Evolutionary conservation across 2,329 filamentous ascomycete genomes (phyloP).

Genomic region (Talaromyces albobiverticillius): DNA sequence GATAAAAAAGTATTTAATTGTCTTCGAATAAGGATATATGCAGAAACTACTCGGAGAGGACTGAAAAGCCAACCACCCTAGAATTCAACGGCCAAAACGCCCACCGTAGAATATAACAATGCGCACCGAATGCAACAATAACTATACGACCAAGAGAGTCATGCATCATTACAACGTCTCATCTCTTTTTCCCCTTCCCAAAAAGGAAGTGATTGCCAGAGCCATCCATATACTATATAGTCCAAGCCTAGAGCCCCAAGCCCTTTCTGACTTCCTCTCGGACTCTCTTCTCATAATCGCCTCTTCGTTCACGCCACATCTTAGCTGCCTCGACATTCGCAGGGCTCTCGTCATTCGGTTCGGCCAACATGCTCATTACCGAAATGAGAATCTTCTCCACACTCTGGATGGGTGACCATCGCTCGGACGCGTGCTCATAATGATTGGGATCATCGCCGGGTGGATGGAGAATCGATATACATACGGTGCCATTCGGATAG

Average conservation of each 20-base stretch:
- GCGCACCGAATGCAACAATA: slow-evolving; percentile 6
- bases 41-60: neutral
- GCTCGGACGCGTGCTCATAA: slow-evolving; percentile 93
- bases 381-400: slow-evolving; percentile 97
- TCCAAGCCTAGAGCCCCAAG: slow-evolving; percentile 63
- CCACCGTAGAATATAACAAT: neutral
- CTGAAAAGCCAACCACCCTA: neutral
- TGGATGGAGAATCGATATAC: slow-evolving; percentile 96
- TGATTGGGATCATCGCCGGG: slow-evolving; percentile 97
- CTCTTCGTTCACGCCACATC: slow-evolving; percentile 85
- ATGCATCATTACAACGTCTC: slow-evolving; percentile 2
- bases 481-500: slow-evolving; percentile 87
- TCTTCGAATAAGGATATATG: neutral
- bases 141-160: slow-evolving; percentile 1
- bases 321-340: slow-evolving; percentile 95
- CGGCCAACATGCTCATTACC: slow-evolving; percentile 97
- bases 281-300: slow-evolving; percentile 83
- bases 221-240: neutral
- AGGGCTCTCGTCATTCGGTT: slow-evolving; percentile 94
- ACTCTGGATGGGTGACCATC: slow-evolving; percentile 94
- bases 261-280: slow-evolving; percentile 75
- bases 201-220: too few relatives aligned
- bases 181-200: neutral
- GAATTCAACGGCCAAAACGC: neutral
- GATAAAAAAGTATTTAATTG: neutral